Percentiles rank a stretch among this genome's conserved stretches.
These are phyloP conservation scores for Brasilioporus rufonigricans DNA, from an alignment of 768 basidiomycete species.

Conservation along the genomic window DNA sequence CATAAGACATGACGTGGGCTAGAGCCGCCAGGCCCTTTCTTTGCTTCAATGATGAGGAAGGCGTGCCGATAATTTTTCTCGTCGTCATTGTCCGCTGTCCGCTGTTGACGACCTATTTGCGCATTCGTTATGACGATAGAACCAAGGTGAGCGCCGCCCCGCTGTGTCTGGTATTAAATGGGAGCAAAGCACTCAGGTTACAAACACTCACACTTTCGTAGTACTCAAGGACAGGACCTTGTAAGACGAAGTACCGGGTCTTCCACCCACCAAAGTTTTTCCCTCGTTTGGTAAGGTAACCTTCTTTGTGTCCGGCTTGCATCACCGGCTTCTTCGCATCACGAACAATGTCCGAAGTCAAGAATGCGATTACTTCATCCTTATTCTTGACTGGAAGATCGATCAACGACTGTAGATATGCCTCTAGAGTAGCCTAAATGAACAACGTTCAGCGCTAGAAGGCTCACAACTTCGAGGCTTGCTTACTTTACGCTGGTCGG, in stretches of 20 bases:
- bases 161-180: slow-evolving; percentile 42
- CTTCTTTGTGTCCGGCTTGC: slow-evolving; percentile 87
- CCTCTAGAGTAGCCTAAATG: slow-evolving; percentile 68
- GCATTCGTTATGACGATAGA: slow-evolving; percentile 90
- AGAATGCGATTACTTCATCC: slow-evolving; percentile 86
- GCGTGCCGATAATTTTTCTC: slow-evolving; percentile 97
- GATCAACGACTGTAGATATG: slow-evolving; percentile 83
- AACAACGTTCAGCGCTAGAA: slow-evolving; percentile 9
- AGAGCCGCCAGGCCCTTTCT: slow-evolving; percentile 65
- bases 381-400: slow-evolving; percentile 82
- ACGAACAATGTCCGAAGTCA: slow-evolving; percentile 85
- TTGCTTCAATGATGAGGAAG: slow-evolving; percentile 92
- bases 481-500: slow-evolving; percentile 91
- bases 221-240: slow-evolving; percentile 89
- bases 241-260: slow-evolving; percentile 90
- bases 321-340: slow-evolving; percentile 73
- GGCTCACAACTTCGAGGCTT: background rate
- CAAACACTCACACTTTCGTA: slow-evolving; percentile 84
- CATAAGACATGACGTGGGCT: slow-evolving; percentile 89
- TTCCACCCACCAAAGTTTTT: slow-evolving; percentile 99
- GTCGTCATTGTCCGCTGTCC: slow-evolving; percentile 59
- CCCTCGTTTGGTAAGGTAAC: slow-evolving; percentile 92
- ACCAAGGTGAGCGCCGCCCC: slow-evolving; percentile 88
- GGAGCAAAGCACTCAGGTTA: slow-evolving; percentile 4
- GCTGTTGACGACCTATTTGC: slow-evolving; percentile 94